phyloP scores from a whole-genome alignment of 768 basidiomycete genomes.

The Auriscalpium microsporum region DNA sequence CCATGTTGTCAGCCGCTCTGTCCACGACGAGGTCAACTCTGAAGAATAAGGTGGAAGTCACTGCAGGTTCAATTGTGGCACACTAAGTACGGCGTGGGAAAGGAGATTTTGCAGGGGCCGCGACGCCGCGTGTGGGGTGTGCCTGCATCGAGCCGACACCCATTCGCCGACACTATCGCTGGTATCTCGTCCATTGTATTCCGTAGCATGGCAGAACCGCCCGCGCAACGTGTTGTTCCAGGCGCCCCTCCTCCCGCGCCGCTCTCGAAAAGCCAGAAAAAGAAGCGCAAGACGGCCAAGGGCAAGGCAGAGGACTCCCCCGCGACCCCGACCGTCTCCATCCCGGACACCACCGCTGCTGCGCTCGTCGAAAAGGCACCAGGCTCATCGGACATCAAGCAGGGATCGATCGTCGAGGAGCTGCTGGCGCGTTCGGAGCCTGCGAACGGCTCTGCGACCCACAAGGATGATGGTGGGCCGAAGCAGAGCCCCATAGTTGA shows the following conservation, averaged over 20 bases:
- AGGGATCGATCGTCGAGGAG: slow-evolving; percentile 4
- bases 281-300: slow-evolving; percentile 56
- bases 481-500: slow-evolving; percentile 70
- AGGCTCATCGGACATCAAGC: slow-evolving; percentile 6
- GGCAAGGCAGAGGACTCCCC: slow-evolving; percentile 31
- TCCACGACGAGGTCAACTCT: too few relatives aligned
- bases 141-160: too few relatives aligned
- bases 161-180: too few relatives aligned
- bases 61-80: too few relatives aligned
- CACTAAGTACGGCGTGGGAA: neutral
- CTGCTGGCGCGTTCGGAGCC: slow-evolving; percentile 5
- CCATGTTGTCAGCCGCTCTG: too few relatives aligned
- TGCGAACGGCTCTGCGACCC: slow-evolving; percentile 8
- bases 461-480: slow-evolving; percentile 19
- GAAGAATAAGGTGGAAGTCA: too few relatives aligned
- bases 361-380: slow-evolving; percentile 7
- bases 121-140: too few relatives aligned
- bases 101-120: too few relatives aligned
- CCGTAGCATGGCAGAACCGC: slow-evolving; percentile 27
- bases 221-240: slow-evolving; percentile 52
- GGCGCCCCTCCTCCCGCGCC: slow-evolving; percentile 64
- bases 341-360: slow-evolving; percentile 13
- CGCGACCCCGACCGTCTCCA: slow-evolving; percentile 11
- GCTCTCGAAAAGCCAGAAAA: slow-evolving; percentile 52
- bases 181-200: neutral